Base-by-base conservation (phyloP, 768 basidiomycete genomes). In the Boletus eberwhitei region DNA sequence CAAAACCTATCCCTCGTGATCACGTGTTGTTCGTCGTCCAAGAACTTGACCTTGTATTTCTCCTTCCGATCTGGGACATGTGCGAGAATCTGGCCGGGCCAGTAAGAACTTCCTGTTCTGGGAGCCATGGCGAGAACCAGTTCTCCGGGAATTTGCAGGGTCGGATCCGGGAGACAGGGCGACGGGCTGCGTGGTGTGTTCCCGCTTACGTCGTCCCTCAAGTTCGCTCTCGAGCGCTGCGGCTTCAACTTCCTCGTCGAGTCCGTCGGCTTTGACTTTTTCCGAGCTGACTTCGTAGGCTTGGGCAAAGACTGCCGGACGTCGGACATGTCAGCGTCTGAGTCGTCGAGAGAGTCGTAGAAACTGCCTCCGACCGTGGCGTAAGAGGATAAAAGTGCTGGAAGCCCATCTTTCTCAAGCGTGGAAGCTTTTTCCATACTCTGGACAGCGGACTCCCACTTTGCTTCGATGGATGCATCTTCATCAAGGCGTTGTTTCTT, bases 71-170 rank as follows among this genome's bases (percentile, higher is more conserved):
- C 65, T 3, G 69, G 67, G 22, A 80, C 52, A 60, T 84, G 88
- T 0, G 61, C 72, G 11, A 84, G 61, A 38, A 91, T 70, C 63
- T 73, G 73, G 1, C 85, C 89, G 3, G 89, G 87, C 89, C 89
- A 92, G 60, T 84, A 85, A 16, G 66, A 60, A 5, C 61, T 58
- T 5, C 70, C 60, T 7, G 65, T 65, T n/a, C 60, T 62, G 26
- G 68, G 68, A 21, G 59, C 64, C 50, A 69, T 69, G 7, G 85
- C 84, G 13, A 90, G 73, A 3, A 90, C 71, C 1, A 84, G 67
- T 65, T 90, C 88, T 3, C 87, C 89, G 3, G 87, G 87, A 36
- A 89, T 80, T 16, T 77, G 68, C 22, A 87, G 73, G 0, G 73
- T 66, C 4, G 71, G 70, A 57, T 88, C 84, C 3, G 74, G 68